A percentile compares a stretch with the other conserved stretches of the same genome.
Evolutionary conservation across 192 early-diverging fungal genomes (phyloP).

Genomic region (Coemansia reversa): DNA sequence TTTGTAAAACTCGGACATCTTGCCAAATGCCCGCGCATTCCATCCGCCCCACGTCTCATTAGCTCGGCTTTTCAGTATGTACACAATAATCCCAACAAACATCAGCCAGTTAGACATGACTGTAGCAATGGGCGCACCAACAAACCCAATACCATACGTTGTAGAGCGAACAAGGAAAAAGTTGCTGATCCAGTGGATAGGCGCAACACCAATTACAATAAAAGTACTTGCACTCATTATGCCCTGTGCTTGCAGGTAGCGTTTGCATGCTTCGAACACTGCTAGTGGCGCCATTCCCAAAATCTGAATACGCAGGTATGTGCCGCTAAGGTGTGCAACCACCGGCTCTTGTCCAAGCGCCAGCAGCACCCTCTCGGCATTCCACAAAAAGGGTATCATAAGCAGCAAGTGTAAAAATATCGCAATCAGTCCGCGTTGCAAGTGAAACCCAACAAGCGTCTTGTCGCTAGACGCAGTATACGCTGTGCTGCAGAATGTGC

Average conservation of each 20-base stretch:
- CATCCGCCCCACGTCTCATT: constrained; percentile 82
- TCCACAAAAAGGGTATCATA: constrained; percentile 65
- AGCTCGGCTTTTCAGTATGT: constrained; percentile 61
- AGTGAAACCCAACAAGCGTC: constrained; percentile 59
- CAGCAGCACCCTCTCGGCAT: constrained; percentile 66
- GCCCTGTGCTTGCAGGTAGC: constrained; percentile 83
- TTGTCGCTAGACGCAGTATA: constrained; percentile 63
- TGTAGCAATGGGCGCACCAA: constrained; percentile 79
- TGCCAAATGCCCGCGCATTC: constrained; percentile 63
- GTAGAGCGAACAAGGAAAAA: constrained; percentile 73
- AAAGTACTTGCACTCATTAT: constrained; percentile 77
- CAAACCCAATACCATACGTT: constrained; percentile 65
- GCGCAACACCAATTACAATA: constrained; percentile 65
- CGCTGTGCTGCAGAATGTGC: constrained; percentile 66
- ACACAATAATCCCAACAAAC: constrained; percentile 61
- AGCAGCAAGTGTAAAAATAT: constrained; percentile 65
- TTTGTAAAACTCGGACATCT: constrained; percentile 59
- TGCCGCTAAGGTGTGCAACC: constrained; percentile 58
- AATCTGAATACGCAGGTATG: constrained; percentile 65
- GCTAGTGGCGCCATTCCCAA: constrained; percentile 71
- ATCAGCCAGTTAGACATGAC: constrained; percentile 70
- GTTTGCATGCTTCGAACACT: constrained; percentile 75
- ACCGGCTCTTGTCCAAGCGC: constrained; percentile 69
- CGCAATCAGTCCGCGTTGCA: constrained; percentile 73
- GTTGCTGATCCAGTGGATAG: constrained; percentile 73